A percentile compares a stretch with the other conserved stretches of the same genome.
Conservation (phyloP, 2,329 filamentous ascomycete genomes). For the Clarireedia paspali region DNA sequence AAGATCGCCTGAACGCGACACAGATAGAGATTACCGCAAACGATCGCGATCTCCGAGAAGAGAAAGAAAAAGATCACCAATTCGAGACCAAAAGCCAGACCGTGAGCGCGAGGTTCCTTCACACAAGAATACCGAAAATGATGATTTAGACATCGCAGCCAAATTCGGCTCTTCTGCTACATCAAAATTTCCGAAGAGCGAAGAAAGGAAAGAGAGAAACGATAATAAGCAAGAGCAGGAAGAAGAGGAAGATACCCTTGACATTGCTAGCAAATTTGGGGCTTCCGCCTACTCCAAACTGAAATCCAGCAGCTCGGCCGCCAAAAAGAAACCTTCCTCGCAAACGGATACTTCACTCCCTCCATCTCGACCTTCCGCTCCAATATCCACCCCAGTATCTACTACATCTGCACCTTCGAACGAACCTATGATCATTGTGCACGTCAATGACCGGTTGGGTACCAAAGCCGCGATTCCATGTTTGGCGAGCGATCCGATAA, state of each 20-base stretch:
- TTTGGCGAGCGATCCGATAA: constrained; percentile 74
- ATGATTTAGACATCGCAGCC: constrained; percentile 27
- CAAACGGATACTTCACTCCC: constrained; percentile 10
- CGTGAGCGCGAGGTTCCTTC: constrained; percentile 42
- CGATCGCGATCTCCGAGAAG: constrained; percentile 18
- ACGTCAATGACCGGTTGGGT: constrained; percentile 89
- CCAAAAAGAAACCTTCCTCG: neutral
- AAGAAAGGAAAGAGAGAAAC: constrained; percentile 7
- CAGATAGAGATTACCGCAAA: constrained; percentile 5
- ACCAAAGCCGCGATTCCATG: constrained; percentile 95
- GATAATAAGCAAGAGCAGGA: constrained; percentile 6
- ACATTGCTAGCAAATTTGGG: constrained; percentile 8
- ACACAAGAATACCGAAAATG: constrained; percentile 24
- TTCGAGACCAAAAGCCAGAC: constrained; percentile 33
- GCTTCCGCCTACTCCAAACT: constrained; percentile 5
- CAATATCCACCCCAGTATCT: constrained; percentile 9
- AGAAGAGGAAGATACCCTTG: constrained; percentile 8
- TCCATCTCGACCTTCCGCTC: constrained; percentile 18
- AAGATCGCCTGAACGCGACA: constrained; percentile 6
- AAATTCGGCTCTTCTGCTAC: constrained; percentile 23
- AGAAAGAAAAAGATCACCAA: constrained; percentile 37
- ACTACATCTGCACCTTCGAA: constrained; percentile 23
- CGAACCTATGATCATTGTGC: constrained; percentile 87
- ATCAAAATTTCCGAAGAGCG: neutral
- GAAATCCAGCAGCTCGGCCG: neutral